Evolutionary conservation across 2,329 filamentous ascomycete species (phyloP), one percentile per base, ranked within the genome.

Genomic region (Diaporthe capsici): DNA sequence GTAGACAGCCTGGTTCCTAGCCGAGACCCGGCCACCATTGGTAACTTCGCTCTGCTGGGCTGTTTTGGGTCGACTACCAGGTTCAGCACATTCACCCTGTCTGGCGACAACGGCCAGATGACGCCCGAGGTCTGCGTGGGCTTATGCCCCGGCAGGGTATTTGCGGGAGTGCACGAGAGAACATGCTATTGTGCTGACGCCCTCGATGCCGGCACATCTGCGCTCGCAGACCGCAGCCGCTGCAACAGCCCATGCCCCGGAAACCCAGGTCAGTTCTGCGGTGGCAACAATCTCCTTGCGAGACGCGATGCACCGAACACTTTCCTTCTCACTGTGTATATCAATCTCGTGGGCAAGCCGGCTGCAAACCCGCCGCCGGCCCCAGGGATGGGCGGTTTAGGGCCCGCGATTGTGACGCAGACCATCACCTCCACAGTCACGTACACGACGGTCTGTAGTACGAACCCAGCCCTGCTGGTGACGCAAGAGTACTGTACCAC

Each of bases 141-240:
- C 13, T 28, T 75, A 7, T 77, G 76, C 34, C 39, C 44, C 17
- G 55, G 31, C 2, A 74, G 57, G 20, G 61, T 25, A 51, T 77
- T 75, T 22, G 75, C 72, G 4, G 76, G 76, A n/a, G 76, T 76
- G 37, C 47, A 53, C 28, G 61, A 73, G 51, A 77, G 74, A 4
- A 75, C 67, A 17, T 89, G 88, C 79, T 88, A 87, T 81, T 90
- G 88, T 74, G 86, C 87, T 47, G 81, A 84, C 17, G 75, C 71
- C 2, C 81, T 89, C 25, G 85, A 86, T 51, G 80, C 81, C 6
- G 82, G 84, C 60, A 85, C 87, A n/a, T 81, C 78, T 17, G 84
- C 86, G 17, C 77, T 84, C 1, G 70, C 76, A 2, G 80, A 80
- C 58, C 81, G 82, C 63, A 77, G 77, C 22, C 76, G 78, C 47